Conservation (phyloP, 257 asterid genomes). For the Solanum tarapatanum region DNA sequence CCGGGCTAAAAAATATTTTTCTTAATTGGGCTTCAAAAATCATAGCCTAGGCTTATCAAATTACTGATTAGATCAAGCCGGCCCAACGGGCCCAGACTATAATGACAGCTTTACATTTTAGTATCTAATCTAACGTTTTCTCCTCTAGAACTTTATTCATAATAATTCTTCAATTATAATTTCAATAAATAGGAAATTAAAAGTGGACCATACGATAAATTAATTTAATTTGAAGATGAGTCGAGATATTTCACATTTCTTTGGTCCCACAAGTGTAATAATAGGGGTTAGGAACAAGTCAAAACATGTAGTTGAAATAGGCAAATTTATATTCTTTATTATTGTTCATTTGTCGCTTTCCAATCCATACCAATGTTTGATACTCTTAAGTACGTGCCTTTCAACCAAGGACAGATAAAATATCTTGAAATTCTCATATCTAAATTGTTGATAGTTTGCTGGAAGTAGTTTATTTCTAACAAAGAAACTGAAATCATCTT, state of each 20-base stretch:
- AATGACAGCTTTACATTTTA: not conserved
- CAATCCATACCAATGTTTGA: not conserved
- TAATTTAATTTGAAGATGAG: not conserved
- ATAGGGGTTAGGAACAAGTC: not conserved
- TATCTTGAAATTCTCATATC: not conserved
- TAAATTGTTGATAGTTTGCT: not conserved
- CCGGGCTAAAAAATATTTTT: accelerated
- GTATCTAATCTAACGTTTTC: not conserved
- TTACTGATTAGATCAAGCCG: accelerated
- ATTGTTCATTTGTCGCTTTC: not conserved
- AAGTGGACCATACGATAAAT: not conserved
- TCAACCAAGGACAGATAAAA: not conserved
- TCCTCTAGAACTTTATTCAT: not conserved
- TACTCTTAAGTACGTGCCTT: not conserved
- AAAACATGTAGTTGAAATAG: not conserved
- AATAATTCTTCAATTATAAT: not conserved
- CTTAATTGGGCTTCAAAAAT: no score
- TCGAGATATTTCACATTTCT: not conserved
- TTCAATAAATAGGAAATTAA: no score
- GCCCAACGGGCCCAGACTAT: accelerated
- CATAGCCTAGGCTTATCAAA: accelerated
- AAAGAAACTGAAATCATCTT: not conserved
- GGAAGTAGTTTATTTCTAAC: not conserved
- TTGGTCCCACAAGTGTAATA: not conserved
- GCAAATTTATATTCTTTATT: not conserved